Base-by-base conservation (phyloP, 2,329 filamentous ascomycete genomes). In the Domatiomyces globalis region DNA sequence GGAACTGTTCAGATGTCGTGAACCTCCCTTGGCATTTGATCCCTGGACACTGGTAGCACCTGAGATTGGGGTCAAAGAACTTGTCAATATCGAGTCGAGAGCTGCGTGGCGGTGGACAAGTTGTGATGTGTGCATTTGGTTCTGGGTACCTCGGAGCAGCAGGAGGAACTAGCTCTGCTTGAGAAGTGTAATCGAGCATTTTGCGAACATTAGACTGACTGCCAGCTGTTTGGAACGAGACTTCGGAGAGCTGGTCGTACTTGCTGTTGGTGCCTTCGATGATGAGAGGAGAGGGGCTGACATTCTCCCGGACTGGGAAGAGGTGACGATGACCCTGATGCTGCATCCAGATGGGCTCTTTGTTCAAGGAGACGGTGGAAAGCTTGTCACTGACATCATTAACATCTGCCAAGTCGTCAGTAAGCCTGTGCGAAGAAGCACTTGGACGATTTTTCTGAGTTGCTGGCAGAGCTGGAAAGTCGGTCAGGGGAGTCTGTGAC, bases 21-120 rank as follows among this genome's bases (percentile, higher is more conserved):
- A 67, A 69, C 1, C 52, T 17, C 8, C 55, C 59, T 17, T 60
- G 58, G 44, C 69, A 71, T 44, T 51, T 58, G 19, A 46, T 15
- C 5, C 46, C 53, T 5, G 62, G 56, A 49, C 69, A 71, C 9
- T 62, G 54, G 49, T 66, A 71, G 25, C 56, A 51, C 3, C 62
- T 61, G 7, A 54, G 54, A 17, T 62, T 55, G 5, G 56, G 48
- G 50, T 66, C 63, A 51, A 64, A 65, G 56, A 64, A 69, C 7
- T 58, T 60, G 17, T 58, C 60, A 1, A 63, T 42, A 17, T 68
- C 61, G 61, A 55, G 22, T 18, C n/a, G 39, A 17, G 51, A 22
- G 8, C 39, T 52, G 29, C 48, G 43, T 39, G 51, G 33, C 33
- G 9, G 33, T 15, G 33, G 12, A 39, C 33, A 10, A 15, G 33